Evolutionary conservation across 768 basidiomycete genomes (phyloP), one percentile per base, ranked within the genome.

Genomic region (Lactifluus pinguis): DNA sequence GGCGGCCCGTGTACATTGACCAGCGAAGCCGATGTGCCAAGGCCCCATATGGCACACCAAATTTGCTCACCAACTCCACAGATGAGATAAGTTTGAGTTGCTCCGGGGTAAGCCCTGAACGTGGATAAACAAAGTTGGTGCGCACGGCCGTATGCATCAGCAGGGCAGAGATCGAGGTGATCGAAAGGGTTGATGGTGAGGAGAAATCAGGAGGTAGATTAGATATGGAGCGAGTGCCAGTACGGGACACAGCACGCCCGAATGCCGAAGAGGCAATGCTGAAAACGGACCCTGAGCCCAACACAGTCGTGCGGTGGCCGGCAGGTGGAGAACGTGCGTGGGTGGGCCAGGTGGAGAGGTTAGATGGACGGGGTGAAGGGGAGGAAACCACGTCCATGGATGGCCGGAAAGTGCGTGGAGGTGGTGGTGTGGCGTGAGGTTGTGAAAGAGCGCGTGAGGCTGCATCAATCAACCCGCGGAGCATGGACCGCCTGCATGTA

Each of bases 31-130:
- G 80, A 80, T 36, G 79, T 76, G 7, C 76, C 89, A 11, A 79
- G 72, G 0, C n/a, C n/a, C 89, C 89, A 66, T 88, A 92, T 21
- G 90, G 90, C 58, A 86, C 74, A 1, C 86, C 87, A 66, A 90
- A 92, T 60, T 80, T 76, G 41, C 79, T 81, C 60, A 91, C 76
- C 3, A 77, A 76, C 66, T 89, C 86, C 49, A 84, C 72, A 1
- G 81, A 84, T 47, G 85, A 82, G 57, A 92, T 85, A 57, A 89
- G 74, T 68, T 79, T 84, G 60, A 92, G 71, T 65, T 82, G 80
- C 45, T 81, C 80, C 0, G 84, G 78, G 7, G 86, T 87, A 3
- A 82, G 82, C 0, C 85, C 86, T 8, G 76, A 65, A 65, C 77
- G 78, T 1, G 86, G 87, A 66, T 83, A 87, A 17, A 79, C 79